Evolutionary conservation across 2,329 filamentous ascomycete species (phyloP).

Genomic region (Ophiostoma sp.): DNA sequence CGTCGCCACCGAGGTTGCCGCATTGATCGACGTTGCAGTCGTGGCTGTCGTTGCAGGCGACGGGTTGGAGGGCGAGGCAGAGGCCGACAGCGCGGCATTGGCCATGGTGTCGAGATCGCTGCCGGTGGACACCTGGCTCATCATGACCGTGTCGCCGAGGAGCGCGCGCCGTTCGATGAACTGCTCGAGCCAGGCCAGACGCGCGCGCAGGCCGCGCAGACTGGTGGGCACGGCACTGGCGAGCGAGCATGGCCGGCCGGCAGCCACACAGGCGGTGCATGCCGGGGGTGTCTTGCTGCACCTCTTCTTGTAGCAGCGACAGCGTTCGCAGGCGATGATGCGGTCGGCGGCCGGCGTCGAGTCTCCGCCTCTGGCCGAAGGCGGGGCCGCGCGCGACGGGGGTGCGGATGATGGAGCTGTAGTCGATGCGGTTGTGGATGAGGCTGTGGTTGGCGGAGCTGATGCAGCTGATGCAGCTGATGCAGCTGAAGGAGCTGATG

Average conservation of each 20-base stretch:
- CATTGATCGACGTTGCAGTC: not conserved
- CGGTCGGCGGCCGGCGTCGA: conserved; percentile 1
- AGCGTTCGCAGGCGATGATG: conserved; percentile 21
- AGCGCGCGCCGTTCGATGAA: conserved; percentile 12
- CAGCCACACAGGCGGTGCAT: conserved; percentile 38
- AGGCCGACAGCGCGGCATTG: not conserved
- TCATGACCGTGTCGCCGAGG: conserved; percentile 19
- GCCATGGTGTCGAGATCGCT: conserved; percentile 13
- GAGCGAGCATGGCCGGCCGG: conserved; percentile 38
- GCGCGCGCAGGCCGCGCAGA: conserved; percentile 36
- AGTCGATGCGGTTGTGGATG: too few relatives aligned
- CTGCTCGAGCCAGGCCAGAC: conserved; percentile 37
- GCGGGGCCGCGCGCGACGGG: not conserved
- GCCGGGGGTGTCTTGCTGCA: conserved; percentile 41
- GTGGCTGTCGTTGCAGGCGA: not conserved
- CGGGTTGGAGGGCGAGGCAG: not conserved
- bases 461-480: not conserved
- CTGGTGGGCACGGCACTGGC: conserved; percentile 31
- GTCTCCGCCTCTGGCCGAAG: not conserved
- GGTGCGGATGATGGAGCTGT: not conserved
- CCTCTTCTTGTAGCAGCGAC: conserved; percentile 37
- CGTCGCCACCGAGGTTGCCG: too few relatives aligned
- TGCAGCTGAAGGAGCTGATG: not conserved
- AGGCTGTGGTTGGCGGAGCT: not conserved
- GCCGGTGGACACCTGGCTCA: conserved; percentile 32